These are phyloP conservation scores for Copromyces sp. DNA, from an alignment of 495 filamentous ascomycete species.

Conservation along the genomic window DNA sequence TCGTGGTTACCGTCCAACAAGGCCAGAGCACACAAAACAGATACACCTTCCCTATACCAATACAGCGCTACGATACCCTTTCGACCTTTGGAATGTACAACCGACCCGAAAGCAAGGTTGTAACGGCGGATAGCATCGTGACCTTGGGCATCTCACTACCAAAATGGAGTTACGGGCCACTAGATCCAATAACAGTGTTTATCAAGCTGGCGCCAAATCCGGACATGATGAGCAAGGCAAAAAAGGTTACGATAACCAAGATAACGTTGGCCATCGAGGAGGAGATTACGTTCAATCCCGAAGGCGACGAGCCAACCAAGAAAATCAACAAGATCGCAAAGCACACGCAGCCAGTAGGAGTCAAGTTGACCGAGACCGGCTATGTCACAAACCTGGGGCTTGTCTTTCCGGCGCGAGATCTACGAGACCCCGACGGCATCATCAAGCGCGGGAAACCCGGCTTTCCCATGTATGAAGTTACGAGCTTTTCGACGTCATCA, in stretches of 20 bases:
- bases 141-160: slow-evolving; percentile 85
- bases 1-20: slow-evolving; percentile 93
- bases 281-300: slow-evolving; percentile 93
- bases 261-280: slow-evolving; percentile 93
- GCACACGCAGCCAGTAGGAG: slow-evolving; percentile 67
- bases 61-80: slow-evolving; percentile 87
- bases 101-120: slow-evolving; percentile 77
- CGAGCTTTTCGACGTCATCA: slow-evolving; percentile 86
- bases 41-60: slow-evolving; percentile 82
- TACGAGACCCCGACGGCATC: slow-evolving; percentile 80
- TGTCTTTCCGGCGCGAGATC: slow-evolving; percentile 83
- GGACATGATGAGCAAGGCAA: slow-evolving; percentile 82
- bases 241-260: slow-evolving; percentile 85
- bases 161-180: slow-evolving; percentile 90
- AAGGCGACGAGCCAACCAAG: slow-evolving; percentile 91
- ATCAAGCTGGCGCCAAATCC: slow-evolving; percentile 87
- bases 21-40: slow-evolving; percentile 76
- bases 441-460: slow-evolving; percentile 72
- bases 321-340: slow-evolving; percentile 81
- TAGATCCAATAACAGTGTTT: slow-evolving; percentile 92
- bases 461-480: slow-evolving; percentile 82
- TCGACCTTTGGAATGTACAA: slow-evolving; percentile 99
- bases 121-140: slow-evolving; percentile 80
- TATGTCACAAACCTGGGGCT: slow-evolving; percentile 86
- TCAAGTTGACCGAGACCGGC: slow-evolving; percentile 76